phyloP scores from a whole-genome alignment of 768 basidiomycete genomes.

The Suillus tomentosus region DNA sequence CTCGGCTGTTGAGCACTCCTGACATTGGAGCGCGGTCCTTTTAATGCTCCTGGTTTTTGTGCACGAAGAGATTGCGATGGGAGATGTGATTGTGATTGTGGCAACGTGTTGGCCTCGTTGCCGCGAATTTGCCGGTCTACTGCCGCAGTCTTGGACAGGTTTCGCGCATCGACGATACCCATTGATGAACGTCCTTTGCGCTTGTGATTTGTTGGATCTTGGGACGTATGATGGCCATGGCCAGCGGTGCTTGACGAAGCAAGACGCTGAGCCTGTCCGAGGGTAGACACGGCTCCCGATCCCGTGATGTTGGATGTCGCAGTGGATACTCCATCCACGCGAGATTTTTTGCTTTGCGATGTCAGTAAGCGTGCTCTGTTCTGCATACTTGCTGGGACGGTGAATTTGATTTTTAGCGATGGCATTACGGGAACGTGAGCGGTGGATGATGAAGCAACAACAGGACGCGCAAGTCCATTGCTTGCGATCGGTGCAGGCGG shows the following conservation, averaged over 20 bases:
- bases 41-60: slow-evolving; percentile 27
- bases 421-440: slow-evolving; percentile 30
- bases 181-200: slow-evolving; percentile 63
- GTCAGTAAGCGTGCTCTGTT: slow-evolving; percentile 40
- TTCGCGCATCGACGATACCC: slow-evolving; percentile 37
- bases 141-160: slow-evolving; percentile 18
- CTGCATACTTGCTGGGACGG: slow-evolving; percentile 58
- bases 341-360: slow-evolving; percentile 33
- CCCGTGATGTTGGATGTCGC: slow-evolving; percentile 42
- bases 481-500: slow-evolving; percentile 32
- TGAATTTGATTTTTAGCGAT: slow-evolving; percentile 72
- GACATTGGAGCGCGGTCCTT: slow-evolving; percentile 25
- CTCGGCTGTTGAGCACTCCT: slow-evolving; percentile 23
- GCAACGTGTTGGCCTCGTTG: slow-evolving; percentile 38
- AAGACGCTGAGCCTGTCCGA: slow-evolving; percentile 15
- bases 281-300: slow-evolving; percentile 22
- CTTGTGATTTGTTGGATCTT: slow-evolving; percentile 36
- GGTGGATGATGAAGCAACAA: slow-evolving; percentile 40
- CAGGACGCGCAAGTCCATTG: slow-evolving; percentile 40
- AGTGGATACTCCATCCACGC: slow-evolving; percentile 27
- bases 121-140: slow-evolving; percentile 26
- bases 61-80: slow-evolving; percentile 24
- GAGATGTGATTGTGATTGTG: slow-evolving; percentile 39
- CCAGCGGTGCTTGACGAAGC: slow-evolving; percentile 29
- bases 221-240: slow-evolving; percentile 23